phyloP scores from a whole-genome alignment of 208 protist species.

The Leishmania braziliensis region DNA sequence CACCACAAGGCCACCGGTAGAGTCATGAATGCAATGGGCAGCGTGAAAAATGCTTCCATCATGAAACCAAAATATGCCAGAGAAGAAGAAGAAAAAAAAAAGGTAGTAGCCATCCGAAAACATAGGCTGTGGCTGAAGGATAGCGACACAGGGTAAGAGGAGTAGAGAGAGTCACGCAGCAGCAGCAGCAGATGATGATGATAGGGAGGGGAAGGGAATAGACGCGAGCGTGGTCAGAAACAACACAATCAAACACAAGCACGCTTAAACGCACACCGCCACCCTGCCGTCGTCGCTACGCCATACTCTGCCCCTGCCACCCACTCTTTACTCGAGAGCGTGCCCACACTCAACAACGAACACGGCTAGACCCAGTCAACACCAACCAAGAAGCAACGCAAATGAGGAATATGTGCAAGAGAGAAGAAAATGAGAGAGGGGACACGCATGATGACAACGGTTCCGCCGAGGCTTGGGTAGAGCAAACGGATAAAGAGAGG shows the following conservation, averaged over 20 bases:
- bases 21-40: not conserved
- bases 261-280: not conserved
- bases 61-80: not conserved
- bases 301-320: not conserved
- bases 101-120: not conserved
- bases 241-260: not conserved
- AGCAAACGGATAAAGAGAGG: not conserved
- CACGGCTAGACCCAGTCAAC: not conserved
- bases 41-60: not conserved
- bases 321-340: not conserved
- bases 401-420: not conserved
- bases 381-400: not conserved
- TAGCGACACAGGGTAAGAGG: no score
- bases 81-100: not conserved
- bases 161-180: not conserved
- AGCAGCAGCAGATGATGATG: not conserved
- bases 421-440: not conserved
- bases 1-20: not conserved
- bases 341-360: not conserved
- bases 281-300: not conserved
- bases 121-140: not conserved
- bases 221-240: not conserved
- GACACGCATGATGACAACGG: not conserved
- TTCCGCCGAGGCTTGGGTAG: not conserved
- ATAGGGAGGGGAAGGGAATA: not conserved